Conservation (phyloP, 768 basidiomycete species). For the Erythrobasidium yunnanense region DNA sequence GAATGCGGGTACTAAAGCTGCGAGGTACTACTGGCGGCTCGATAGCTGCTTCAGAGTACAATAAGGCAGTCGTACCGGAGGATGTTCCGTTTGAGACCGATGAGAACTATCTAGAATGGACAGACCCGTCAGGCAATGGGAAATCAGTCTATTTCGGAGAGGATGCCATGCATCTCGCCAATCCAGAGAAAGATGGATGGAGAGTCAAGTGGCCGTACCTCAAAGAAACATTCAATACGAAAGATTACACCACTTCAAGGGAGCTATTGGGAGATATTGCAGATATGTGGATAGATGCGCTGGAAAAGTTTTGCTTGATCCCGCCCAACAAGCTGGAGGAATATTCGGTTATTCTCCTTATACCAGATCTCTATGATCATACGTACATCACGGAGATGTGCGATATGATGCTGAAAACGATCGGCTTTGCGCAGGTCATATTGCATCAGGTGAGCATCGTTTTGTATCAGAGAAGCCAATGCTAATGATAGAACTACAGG, state of each 20-base stretch:
- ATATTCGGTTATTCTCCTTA: constrained; percentile 72
- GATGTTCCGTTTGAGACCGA: constrained; percentile 77
- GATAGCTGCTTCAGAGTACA: constrained; percentile 48
- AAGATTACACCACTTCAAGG: constrained; percentile 56
- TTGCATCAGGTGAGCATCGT: constrained; percentile 62
- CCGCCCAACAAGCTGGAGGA: constrained; percentile 57
- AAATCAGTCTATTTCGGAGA: constrained; percentile 59
- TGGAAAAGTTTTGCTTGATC: constrained; percentile 57
- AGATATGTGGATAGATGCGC: constrained; percentile 52
- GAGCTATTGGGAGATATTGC: constrained; percentile 67
- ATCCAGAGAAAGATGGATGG: constrained; percentile 60
- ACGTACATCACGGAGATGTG: constrained; percentile 68
- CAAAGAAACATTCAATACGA: constrained; percentile 67
- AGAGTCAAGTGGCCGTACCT: constrained; percentile 70
- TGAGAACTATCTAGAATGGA: constrained; percentile 74
- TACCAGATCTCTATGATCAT: constrained; percentile 84
- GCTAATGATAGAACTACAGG: constrained; percentile 47
- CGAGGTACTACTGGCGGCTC: constrained; percentile 47
- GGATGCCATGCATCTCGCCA: constrained; percentile 50
- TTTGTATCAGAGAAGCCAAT: not conserved
- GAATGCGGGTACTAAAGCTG: constrained; percentile 51
- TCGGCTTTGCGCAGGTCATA: constrained; percentile 89
- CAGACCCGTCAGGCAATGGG: constrained; percentile 46
- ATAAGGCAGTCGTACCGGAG: constrained; percentile 72
- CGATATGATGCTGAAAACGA: constrained; percentile 57